Evolutionary conservation across 2,329 filamentous ascomycete genomes (phyloP).

Genomic region (Trichoderma sp.): DNA sequence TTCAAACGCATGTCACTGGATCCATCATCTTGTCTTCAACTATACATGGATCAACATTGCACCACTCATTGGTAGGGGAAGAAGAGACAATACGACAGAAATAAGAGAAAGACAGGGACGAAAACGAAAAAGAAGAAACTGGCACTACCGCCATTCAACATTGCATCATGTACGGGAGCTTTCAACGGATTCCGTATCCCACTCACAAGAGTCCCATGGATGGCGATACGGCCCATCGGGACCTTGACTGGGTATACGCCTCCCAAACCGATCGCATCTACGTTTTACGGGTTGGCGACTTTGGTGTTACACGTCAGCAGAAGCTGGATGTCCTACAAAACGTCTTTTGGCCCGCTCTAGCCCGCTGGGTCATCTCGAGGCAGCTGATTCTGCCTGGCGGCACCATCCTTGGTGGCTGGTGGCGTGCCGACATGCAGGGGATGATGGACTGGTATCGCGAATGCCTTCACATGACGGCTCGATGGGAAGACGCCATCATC

Average conservation of each 20-base stretch:
- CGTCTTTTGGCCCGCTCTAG: slow-evolving; percentile 29
- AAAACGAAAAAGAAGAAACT: not conserved
- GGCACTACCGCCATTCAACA: not conserved
- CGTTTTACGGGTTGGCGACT: slow-evolving; percentile 19
- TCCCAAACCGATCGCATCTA: slow-evolving; percentile 25
- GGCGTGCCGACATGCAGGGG: slow-evolving; percentile 27
- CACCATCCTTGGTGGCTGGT: slow-evolving; percentile 27
- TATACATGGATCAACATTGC: not conserved
- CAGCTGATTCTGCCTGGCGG: slow-evolving; percentile 24
- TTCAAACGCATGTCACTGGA: not conserved
- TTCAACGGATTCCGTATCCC: slow-evolving; percentile 24
- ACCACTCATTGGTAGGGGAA: not conserved
- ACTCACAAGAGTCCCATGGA: slow-evolving; percentile 27
- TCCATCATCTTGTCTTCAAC: not conserved
- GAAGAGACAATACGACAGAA: not conserved
- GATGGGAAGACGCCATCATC: slow-evolving; percentile 21
- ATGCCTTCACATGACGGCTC: slow-evolving; percentile 24
- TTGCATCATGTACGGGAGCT: slow-evolving; percentile 15
- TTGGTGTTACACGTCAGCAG: slow-evolving; percentile 21
- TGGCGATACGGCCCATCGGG: slow-evolving; percentile 25
- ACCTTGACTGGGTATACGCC: slow-evolving; percentile 25
- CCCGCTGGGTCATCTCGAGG: slow-evolving; percentile 27
- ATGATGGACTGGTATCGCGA: slow-evolving; percentile 32
- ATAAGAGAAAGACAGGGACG: not conserved
- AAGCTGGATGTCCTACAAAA: slow-evolving; percentile 26